Evolutionary conservation across 2,329 filamentous ascomycete genomes (phyloP).

Genomic region (Zymoseptoria ardabiliae): DNA sequence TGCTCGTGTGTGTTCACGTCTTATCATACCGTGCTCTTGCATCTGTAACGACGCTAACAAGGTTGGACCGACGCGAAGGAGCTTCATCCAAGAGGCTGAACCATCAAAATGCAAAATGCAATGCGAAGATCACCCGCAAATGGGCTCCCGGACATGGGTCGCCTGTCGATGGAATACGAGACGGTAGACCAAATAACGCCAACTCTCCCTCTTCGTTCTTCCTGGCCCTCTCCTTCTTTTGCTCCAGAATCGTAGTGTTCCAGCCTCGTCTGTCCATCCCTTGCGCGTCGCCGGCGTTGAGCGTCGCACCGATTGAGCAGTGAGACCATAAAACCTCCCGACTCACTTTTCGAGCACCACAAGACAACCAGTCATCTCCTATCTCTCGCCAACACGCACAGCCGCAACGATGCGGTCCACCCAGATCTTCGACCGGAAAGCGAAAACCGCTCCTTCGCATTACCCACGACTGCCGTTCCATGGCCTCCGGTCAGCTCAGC

Average conservation of each 20-base stretch:
- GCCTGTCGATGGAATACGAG: not conserved
- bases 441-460: slow-evolving; percentile 34
- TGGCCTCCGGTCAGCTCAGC: slow-evolving; percentile 34
- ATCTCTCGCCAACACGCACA: not conserved
- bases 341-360: not conserved
- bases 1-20: too few species aligned
- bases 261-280: not conserved
- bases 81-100: not conserved
- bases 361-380: not conserved
- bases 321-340: not conserved
- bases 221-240: not conserved
- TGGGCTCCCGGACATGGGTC: not conserved
- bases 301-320: not conserved
- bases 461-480: slow-evolving; percentile 41
- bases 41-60: too few species aligned
- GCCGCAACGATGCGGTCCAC: not conserved
- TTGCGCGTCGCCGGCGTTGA: not conserved
- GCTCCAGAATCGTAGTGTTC: not conserved
- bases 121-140: not conserved
- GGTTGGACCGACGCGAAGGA: not conserved
- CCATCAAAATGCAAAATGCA: not conserved
- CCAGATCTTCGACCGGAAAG: slow-evolving; percentile 19
- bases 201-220: not conserved
- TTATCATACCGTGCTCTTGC: too few species aligned
- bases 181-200: not conserved